Evolutionary conservation across 495 filamentous ascomycete species (phyloP).

Genomic region (Diplogelasinospora grovesii): DNA sequence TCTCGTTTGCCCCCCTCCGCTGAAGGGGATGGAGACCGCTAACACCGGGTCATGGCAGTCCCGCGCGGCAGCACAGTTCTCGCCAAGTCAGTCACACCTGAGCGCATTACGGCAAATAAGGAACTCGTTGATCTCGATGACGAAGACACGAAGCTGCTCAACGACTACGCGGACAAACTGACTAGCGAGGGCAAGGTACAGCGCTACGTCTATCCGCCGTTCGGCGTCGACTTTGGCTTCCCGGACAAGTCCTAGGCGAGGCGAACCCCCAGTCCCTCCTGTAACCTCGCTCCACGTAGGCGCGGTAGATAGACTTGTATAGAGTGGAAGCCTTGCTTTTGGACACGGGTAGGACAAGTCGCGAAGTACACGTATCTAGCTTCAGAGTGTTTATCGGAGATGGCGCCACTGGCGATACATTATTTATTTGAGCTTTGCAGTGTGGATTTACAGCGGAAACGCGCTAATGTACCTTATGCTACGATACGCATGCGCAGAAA

Average conservation of each 20-base stretch:
- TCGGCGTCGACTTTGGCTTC: conserved; percentile 71
- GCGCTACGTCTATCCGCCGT: conserved; percentile 73
- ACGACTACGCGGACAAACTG: conserved; percentile 52
- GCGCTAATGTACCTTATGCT: too few species aligned
- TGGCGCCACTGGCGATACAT: too few species aligned
- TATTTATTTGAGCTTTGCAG: too few species aligned
- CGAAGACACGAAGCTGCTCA: conserved; percentile 58
- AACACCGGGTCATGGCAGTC: conserved; percentile 40
- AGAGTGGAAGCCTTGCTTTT: too few species aligned
- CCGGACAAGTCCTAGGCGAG: conserved; percentile 54
- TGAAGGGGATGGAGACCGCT: background rate
- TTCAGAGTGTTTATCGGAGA: too few species aligned
- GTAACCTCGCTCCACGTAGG: too few species aligned
- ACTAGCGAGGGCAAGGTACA: conserved; percentile 53
- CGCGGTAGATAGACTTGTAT: too few species aligned
- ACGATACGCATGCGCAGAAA: too few species aligned
- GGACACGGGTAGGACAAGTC: too few species aligned
- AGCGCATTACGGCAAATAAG: conserved; percentile 65
- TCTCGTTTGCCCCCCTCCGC: background rate
- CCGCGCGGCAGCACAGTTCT: conserved; percentile 67
- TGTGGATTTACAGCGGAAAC: too few species aligned
- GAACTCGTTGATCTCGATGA: conserved; percentile 61
- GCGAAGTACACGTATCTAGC: too few species aligned
- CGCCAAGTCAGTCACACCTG: conserved; percentile 70
- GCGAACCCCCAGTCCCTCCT: too few species aligned